A percentile compares a stretch with the other conserved stretches of the same genome.
Evolutionary conservation across 2,329 filamentous ascomycete genomes (phyloP).

Genomic region (Juglanconis oblonga): DNA sequence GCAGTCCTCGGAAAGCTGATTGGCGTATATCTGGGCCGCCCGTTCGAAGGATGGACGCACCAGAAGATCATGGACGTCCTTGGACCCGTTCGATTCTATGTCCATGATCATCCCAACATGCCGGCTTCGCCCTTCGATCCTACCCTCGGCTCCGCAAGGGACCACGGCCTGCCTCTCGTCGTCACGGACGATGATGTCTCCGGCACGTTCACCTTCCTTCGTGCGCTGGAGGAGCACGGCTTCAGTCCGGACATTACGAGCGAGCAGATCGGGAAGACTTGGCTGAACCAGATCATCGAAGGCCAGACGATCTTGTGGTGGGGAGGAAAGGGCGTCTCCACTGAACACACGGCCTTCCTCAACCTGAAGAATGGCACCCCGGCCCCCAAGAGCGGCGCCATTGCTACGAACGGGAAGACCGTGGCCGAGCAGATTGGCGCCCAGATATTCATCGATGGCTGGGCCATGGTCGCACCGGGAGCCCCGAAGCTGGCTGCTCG

Average conservation of each 20-base stretch:
- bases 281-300: constrained; percentile 32
- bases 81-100: constrained; percentile 31
- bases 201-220: constrained; percentile 34
- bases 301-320: constrained; percentile 34
- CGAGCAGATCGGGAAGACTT: constrained; percentile 27
- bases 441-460: constrained; percentile 38
- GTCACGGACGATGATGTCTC: constrained; percentile 33
- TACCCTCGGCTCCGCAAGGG: neutral
- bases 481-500: constrained; percentile 28
- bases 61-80: constrained; percentile 29
- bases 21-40: constrained; percentile 35
- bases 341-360: constrained; percentile 36
- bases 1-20: constrained; percentile 37
- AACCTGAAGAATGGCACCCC: constrained; percentile 35
- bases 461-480: constrained; percentile 31
- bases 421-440: constrained; percentile 36
- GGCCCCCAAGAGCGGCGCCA: constrained; percentile 30
- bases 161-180: constrained; percentile 26
- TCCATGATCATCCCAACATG: constrained; percentile 24
- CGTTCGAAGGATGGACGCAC: constrained; percentile 36
- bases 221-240: constrained; percentile 32
- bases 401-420: constrained; percentile 27
- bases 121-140: constrained; percentile 2
- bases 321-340: constrained; percentile 35
- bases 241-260: constrained; percentile 15